Conservation (phyloP, 306 rosid species). For the Glycine soja region DNA sequence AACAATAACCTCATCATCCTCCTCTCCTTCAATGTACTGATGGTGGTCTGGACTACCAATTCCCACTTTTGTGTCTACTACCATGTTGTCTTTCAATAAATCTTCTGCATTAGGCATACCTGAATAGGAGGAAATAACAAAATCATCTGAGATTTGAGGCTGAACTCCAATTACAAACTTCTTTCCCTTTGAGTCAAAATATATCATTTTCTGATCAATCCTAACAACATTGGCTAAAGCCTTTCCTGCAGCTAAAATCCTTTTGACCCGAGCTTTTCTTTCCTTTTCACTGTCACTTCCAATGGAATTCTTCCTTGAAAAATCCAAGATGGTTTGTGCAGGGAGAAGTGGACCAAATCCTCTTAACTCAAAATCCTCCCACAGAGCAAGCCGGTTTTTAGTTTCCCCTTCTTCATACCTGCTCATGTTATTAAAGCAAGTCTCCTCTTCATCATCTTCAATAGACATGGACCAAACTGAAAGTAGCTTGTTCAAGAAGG, state of each 20-base stretch:
- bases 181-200: constrained; percentile 70
- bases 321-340: constrained; percentile 89
- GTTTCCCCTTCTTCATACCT: constrained; percentile 93
- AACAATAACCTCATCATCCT: constrained; percentile 94
- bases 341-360: constrained; percentile 94
- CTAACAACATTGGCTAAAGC: constrained; percentile 73
- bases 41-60: constrained; percentile 53
- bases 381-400: constrained; percentile 84
- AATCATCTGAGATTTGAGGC: constrained; percentile 59
- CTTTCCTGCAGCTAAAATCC: constrained; percentile 93
- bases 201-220: constrained; percentile 68
- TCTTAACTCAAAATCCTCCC: constrained; percentile 95
- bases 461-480: constrained; percentile 60
- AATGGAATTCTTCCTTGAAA: constrained; percentile 80
- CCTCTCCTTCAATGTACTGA: constrained; percentile 71
- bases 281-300: constrained; percentile 84
- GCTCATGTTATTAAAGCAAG: constrained; percentile 87
- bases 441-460: constrained; percentile 78
- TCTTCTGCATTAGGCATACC: constrained; percentile 50
- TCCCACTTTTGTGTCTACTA: constrained; percentile 52
- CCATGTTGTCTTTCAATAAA: constrained; percentile 55
- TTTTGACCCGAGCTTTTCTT: constrained; percentile 67
- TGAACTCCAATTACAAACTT: constrained; percentile 72
- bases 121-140: constrained; percentile 48
- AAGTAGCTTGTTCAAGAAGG: constrained; percentile 76